phyloP scores from a whole-genome alignment of 2,329 filamentous ascomycete genomes.

The Sclerotinia spermophila region DNA sequence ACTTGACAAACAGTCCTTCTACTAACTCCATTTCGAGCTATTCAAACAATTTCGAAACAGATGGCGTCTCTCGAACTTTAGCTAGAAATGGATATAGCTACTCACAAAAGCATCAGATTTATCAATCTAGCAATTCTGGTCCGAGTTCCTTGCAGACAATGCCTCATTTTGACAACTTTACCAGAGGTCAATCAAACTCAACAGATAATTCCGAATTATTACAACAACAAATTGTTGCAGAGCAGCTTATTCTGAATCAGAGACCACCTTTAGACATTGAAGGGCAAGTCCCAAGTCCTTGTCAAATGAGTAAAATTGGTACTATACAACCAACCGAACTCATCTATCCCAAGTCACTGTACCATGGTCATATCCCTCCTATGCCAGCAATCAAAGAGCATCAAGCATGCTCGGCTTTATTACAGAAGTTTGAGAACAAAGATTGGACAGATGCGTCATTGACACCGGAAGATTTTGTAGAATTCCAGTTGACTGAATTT shows the following conservation, averaged over 20 bases:
- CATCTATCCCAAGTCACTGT: conserved; percentile 23
- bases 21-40: too few species aligned
- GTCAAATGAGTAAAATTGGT: not conserved
- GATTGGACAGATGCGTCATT: not conserved
- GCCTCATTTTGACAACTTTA: not conserved
- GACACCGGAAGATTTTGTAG: conserved; percentile 30
- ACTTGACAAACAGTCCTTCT: not conserved
- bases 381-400: conserved; percentile 21
- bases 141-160: not conserved
- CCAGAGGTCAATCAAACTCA: not conserved
- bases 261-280: not conserved
- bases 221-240: not conserved
- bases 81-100: not conserved
- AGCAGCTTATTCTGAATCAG: not conserved
- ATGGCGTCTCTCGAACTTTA: not conserved
- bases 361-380: conserved; percentile 20
- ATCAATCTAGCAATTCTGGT: not conserved
- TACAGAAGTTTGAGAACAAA: conserved; percentile 7
- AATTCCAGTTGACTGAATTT: conserved; percentile 56
- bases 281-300: not conserved
- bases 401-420: conserved; percentile 22
- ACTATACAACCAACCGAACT: conserved; percentile 13
- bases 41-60: not conserved
- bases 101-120: not conserved
- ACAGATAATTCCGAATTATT: not conserved